Evolutionary conservation across 1,284 basidiomycete genomes (phyloP).

Genomic region (Lentinula novae-zelandiae): DNA sequence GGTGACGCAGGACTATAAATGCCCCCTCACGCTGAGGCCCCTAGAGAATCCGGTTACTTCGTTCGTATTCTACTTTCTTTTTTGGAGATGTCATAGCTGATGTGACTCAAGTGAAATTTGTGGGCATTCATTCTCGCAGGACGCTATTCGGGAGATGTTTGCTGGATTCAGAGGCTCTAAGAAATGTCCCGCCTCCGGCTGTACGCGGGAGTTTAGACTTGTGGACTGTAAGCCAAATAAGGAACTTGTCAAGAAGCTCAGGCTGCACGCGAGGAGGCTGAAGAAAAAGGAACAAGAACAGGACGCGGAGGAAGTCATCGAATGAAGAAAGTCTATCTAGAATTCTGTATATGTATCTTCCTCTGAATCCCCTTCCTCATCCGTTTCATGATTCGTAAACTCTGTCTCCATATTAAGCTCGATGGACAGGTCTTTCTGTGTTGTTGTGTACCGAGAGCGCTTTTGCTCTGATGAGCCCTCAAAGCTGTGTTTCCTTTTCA

Average conservation of each 20-base stretch:
- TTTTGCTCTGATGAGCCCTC: background rate
- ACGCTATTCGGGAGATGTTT: constrained; percentile 57
- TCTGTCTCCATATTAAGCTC: background rate
- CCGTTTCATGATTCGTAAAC: background rate
- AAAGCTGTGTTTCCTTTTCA: background rate
- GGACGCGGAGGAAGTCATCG: constrained; percentile 63
- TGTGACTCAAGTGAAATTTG: constrained; percentile 49
- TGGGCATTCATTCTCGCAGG: constrained; percentile 68
- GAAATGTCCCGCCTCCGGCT: constrained; percentile 69
- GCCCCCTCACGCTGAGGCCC: constrained; percentile 67
- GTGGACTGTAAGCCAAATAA: constrained; percentile 50
- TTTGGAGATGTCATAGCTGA: background rate
- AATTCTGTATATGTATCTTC: background rate
- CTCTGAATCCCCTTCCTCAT: background rate
- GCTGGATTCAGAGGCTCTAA: constrained; percentile 29
- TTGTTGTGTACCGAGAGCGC: background rate
- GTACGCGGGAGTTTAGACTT: constrained; percentile 53
- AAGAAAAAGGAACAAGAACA: constrained; percentile 45
- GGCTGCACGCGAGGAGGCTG: constrained; percentile 47
- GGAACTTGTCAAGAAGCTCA: constrained; percentile 58
- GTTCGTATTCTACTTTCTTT: constrained; percentile 38
- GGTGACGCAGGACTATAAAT: constrained; percentile 75
- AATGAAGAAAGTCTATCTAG: constrained; percentile 32
- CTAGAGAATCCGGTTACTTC: constrained; percentile 72
- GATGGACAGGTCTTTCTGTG: background rate